Conservation (phyloP, 345 rosid genomes). For the Conringia planisiliqua region DNA sequence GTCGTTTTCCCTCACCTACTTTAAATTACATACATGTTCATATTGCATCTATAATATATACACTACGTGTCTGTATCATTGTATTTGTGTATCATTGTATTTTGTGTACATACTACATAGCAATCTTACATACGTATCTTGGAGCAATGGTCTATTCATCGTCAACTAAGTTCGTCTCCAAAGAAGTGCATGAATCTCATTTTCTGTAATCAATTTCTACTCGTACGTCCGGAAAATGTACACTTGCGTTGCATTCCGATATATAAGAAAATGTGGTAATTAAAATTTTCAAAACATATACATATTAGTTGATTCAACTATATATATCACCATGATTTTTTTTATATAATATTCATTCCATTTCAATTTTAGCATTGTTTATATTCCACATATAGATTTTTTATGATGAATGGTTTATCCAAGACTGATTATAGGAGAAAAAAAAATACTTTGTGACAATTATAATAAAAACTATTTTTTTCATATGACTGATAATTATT, state of each 20-base stretch:
- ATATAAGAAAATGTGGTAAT: neutral
- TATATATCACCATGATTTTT: neutral
- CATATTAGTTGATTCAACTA: neutral
- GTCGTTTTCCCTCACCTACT: constrained; percentile 35
- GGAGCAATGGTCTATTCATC: constrained; percentile 6
- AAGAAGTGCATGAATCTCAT: constrained; percentile 16
- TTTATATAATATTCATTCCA: neutral
- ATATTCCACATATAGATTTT: neutral
- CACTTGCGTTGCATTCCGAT: neutral
- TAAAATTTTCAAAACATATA: neutral
- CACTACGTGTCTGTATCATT: neutral
- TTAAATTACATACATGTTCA: constrained; percentile 13
- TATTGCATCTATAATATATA: constrained; percentile 7
- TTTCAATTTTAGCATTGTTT: neutral
- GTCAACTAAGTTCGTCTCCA: constrained; percentile 11
- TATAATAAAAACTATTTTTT: too few species aligned
- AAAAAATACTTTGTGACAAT: too few species aligned
- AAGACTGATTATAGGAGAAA: too few species aligned
- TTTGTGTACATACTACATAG: neutral
- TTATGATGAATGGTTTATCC: neutral
- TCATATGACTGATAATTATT: too few species aligned
- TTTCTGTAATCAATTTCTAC: neutral
- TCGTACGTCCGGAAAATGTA: neutral
- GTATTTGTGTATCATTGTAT: neutral
- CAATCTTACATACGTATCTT: constrained; percentile 2